phyloP scores from a whole-genome alignment of 495 filamentous ascomycete species.

The Aspergillus cavernicola region DNA sequence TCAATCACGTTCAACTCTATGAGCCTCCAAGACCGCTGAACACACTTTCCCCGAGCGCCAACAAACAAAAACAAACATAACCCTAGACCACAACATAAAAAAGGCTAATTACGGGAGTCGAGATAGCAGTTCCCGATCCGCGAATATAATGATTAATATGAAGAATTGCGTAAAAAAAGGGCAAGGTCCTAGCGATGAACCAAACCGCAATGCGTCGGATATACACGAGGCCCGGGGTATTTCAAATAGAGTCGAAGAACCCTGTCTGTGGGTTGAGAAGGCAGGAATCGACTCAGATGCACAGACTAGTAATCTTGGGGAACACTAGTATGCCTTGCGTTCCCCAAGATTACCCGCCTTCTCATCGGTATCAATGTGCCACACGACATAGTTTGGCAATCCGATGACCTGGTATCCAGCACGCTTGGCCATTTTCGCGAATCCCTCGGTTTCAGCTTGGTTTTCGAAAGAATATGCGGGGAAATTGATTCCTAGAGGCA shows the following conservation, averaged over 20 bases:
- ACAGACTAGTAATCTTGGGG: too few species aligned
- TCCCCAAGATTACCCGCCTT: constrained; percentile 73
- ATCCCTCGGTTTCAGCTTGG: constrained; percentile 97
- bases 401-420: constrained; percentile 91
- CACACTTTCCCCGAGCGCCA: constrained; percentile 41
- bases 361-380: constrained; percentile 99
- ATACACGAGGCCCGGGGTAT: constrained; percentile 21
- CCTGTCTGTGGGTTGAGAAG: background rate
- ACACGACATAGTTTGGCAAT: constrained; percentile 95
- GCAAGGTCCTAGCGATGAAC: constrained; percentile 14
- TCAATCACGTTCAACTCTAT: constrained; percentile 28
- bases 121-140: constrained; percentile 29
- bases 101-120: constrained; percentile 41
- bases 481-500: constrained; percentile 81
- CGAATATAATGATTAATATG: constrained; percentile 17
- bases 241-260: constrained; percentile 2
- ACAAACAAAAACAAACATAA: constrained; percentile 36
- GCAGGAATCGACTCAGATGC: background rate
- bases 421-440: constrained; percentile 97
- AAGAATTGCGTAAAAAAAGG: constrained; percentile 14
- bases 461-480: constrained; percentile 97
- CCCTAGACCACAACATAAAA: constrained; percentile 35
- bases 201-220: constrained; percentile 12
- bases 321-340: constrained; percentile 42
- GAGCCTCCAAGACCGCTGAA: constrained; percentile 36